A percentile compares a stretch with the other conserved stretches of the same genome.
phyloP scores from a whole-genome alignment of 352 stramenopile genomes.

The Globisporangium okanoganense region DNA sequence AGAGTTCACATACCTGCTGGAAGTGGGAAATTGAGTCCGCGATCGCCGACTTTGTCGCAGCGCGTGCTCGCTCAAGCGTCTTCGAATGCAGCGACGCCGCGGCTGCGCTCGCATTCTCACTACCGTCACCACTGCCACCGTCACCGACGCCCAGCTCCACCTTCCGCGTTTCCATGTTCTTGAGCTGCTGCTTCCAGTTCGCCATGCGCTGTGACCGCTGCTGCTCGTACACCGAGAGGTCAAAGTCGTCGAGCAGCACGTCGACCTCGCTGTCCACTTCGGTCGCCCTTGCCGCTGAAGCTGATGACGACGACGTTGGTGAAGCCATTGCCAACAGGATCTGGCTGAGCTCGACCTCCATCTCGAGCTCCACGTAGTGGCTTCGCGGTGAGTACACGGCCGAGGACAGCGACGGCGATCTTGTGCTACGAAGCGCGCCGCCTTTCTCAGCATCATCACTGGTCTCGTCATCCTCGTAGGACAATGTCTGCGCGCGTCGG shows the following conservation, averaged over 20 bases:
- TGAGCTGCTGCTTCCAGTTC: constrained; percentile 53
- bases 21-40: constrained; percentile 47
- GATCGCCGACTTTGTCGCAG: constrained; percentile 38
- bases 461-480: background rate
- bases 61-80: constrained; percentile 27
- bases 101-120: constrained; percentile 12
- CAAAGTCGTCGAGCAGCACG: constrained; percentile 14
- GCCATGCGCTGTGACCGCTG: constrained; percentile 35
- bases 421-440: background rate
- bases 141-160: constrained; percentile 29
- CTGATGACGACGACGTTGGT: background rate
- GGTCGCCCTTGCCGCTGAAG: constrained; percentile 1
- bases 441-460: background rate
- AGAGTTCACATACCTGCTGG: constrained; percentile 36
- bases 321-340: constrained; percentile 17
- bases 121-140: constrained; percentile 7
- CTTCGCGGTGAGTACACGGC: constrained; percentile 23
- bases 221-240: constrained; percentile 37
- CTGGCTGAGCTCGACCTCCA: constrained; percentile 31
- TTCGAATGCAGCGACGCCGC: constrained; percentile 15
- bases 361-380: constrained; percentile 30
- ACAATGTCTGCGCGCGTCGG: constrained; percentile 19
- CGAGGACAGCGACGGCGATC: background rate
- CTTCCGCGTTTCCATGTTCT: constrained; percentile 38
- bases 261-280: constrained; percentile 17